Conservation (phyloP, 2,329 filamentous ascomycete species). For the Seiridium unicorne region DNA sequence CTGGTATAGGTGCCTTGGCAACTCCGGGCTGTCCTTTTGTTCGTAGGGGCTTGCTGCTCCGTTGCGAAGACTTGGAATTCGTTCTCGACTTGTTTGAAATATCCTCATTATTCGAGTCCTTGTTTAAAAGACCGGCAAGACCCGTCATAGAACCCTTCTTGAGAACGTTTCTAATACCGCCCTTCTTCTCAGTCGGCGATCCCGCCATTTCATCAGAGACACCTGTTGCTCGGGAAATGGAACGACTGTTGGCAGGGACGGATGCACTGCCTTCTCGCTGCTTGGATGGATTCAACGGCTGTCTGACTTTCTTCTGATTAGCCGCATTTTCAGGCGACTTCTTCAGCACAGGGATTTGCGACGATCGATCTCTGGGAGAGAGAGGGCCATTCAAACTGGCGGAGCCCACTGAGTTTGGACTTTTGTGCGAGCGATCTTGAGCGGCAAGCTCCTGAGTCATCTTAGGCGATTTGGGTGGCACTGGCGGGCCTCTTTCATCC, state of each 20-base stretch:
- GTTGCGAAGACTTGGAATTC: slow-evolving; percentile 22
- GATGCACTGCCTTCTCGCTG: not conserved
- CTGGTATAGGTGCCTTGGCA: slow-evolving; percentile 25
- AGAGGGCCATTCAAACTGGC: not conserved
- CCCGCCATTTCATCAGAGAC: slow-evolving; percentile 9
- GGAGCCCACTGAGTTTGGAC: too few relatives aligned
- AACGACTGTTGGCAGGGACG: too few relatives aligned
- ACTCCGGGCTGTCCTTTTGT: slow-evolving; percentile 18
- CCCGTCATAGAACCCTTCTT: slow-evolving; percentile 46
- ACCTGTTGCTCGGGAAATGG: slow-evolving; percentile 16
- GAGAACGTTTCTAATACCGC: slow-evolving; percentile 48
- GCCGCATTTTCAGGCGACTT: slow-evolving; percentile 32
- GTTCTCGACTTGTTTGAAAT: slow-evolving; percentile 19
- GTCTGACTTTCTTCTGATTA: slow-evolving; percentile 46
- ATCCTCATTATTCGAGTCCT: slow-evolving; percentile 36
- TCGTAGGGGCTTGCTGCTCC: slow-evolving; percentile 20
- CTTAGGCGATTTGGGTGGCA: slow-evolving; percentile 22
- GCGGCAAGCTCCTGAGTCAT: not conserved
- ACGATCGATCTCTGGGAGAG: slow-evolving; percentile 19
- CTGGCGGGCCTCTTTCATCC: slow-evolving; percentile 16
- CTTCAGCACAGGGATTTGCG: slow-evolving; percentile 19
- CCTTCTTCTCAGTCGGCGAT: slow-evolving; percentile 39
- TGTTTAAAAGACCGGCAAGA: slow-evolving; percentile 48
- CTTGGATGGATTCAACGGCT: slow-evolving; percentile 28
- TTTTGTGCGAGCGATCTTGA: too few relatives aligned